Percentiles rank a stretch among this genome's conserved stretches.
Conservation (phyloP, 139 green algal genomes). For the Picochlorum sp. region DNA sequence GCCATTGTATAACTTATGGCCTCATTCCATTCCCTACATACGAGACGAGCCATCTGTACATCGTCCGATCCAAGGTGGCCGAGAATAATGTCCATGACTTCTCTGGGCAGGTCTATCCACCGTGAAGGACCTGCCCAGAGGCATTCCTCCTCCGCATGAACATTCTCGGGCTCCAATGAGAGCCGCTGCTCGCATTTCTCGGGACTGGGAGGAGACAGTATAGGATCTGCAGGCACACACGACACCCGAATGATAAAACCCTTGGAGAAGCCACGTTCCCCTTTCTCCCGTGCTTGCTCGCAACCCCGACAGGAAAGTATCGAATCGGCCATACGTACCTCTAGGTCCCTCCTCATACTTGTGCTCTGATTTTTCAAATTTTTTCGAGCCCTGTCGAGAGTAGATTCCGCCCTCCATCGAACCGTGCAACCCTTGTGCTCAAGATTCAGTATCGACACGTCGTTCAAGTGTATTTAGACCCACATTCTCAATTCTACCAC, state of each 20-base stretch:
- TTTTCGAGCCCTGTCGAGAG: neutral
- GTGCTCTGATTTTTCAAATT: neutral
- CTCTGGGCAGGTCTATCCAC: conserved; percentile 12
- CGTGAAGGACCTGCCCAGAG: neutral
- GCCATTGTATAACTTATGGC: conserved; percentile 1
- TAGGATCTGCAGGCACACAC: too few relatives aligned
- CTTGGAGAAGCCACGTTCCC: too few relatives aligned
- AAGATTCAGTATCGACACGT: too few relatives aligned
- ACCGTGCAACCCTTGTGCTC: too few relatives aligned
- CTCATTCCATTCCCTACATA: conserved; percentile 22
- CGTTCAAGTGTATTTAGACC: too few relatives aligned
- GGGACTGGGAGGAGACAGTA: too few relatives aligned
- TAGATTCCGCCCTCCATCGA: neutral
- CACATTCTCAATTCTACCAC: too few relatives aligned
- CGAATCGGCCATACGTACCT: neutral
- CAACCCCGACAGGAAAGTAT: neutral
- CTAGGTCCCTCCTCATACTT: neutral
- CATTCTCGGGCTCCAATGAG: too few relatives aligned
- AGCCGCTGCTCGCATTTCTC: too few relatives aligned
- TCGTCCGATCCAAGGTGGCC: conserved; percentile 8
- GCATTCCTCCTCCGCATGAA: too few relatives aligned
- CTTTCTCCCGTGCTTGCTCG: too few relatives aligned
- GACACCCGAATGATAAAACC: too few relatives aligned
- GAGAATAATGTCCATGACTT: conserved; percentile 19
- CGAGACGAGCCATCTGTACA: conserved; percentile 17